These are phyloP conservation scores for Kodamaea ohmeri DNA, from an alignment of 1,139 yeast species.

Conservation along the genomic window DNA sequence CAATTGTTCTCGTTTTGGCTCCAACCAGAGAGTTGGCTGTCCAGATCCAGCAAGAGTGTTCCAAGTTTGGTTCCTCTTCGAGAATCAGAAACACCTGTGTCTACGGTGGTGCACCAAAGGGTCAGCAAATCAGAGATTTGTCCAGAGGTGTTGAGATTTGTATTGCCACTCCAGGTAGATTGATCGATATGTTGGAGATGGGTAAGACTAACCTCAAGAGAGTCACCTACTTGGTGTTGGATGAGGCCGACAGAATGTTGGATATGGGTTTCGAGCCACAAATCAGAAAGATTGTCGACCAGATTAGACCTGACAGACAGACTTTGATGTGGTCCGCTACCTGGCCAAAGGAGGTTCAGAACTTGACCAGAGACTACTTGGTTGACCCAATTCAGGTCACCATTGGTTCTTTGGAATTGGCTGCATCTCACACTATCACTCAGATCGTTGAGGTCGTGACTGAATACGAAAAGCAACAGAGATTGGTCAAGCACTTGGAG, in stretches of 20 bases:
- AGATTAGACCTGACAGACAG: slow-evolving; percentile 96
- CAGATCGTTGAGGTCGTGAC: slow-evolving; percentile 89
- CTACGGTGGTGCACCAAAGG: slow-evolving; percentile 99
- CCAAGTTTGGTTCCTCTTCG: slow-evolving; percentile 88
- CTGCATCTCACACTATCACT: slow-evolving; percentile 95
- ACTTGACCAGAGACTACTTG: slow-evolving; percentile 86
- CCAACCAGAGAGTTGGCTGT: slow-evolving; percentile 99
- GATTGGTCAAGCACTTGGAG: slow-evolving; percentile 80
- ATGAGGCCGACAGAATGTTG: slow-evolving; percentile 95
- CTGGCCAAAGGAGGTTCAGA: slow-evolving; percentile 98
- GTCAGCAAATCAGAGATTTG: slow-evolving; percentile 94
- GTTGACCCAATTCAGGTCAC: slow-evolving; percentile 94
- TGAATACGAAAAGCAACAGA: slow-evolving; percentile 92
- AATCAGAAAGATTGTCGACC: slow-evolving; percentile 91
- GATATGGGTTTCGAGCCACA: slow-evolving; percentile 98
- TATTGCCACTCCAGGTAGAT: slow-evolving; percentile 98
- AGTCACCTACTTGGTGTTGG: slow-evolving; percentile 94
- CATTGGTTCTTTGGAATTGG: slow-evolving; percentile 89
- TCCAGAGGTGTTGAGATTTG: slow-evolving; percentile 92
- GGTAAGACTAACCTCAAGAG: slow-evolving; percentile 94
- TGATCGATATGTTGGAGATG: slow-evolving; percentile 93
- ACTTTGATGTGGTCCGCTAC: slow-evolving; percentile 99
- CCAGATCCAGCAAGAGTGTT: slow-evolving; percentile 94
- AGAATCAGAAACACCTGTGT: slow-evolving; percentile 97
- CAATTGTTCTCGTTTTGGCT: slow-evolving; percentile 91